Percentiles rank a stretch among this genome's conserved stretches.
Evolutionary conservation across 2,329 filamentous ascomycete species (phyloP).

Genomic region (Myriosclerotinia duriaeana): DNA sequence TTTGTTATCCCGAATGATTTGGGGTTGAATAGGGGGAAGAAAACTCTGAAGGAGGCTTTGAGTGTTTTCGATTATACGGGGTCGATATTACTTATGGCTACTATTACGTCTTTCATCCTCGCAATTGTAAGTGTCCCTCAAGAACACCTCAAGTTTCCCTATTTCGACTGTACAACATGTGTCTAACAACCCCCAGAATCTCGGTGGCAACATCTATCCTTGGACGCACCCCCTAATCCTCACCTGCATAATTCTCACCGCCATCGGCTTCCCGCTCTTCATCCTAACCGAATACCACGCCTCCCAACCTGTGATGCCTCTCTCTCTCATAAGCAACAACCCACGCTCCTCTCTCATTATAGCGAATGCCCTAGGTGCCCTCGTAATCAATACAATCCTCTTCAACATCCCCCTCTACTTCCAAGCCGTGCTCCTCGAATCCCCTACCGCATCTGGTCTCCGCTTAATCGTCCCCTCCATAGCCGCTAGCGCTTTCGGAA

Average conservation of each 20-base stretch:
- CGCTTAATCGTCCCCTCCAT: conserved; percentile 65
- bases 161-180: not conserved
- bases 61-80: conserved; percentile 58
- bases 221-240: conserved; percentile 62
- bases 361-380: conserved; percentile 52
- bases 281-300: conserved; percentile 53
- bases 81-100: conserved; percentile 52
- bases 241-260: conserved; percentile 50
- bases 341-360: conserved; percentile 60
- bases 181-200: conserved; percentile 45
- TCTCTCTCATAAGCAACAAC: conserved; percentile 50
- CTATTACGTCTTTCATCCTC: conserved; percentile 57
- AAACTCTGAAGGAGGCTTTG: conserved; percentile 50
- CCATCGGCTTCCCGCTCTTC: conserved; percentile 51
- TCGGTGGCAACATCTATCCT: conserved; percentile 63
- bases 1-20: conserved; percentile 53
- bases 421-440: conserved; percentile 69
- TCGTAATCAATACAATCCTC: conserved; percentile 55
- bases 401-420: conserved; percentile 73
- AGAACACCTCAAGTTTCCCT: conserved; percentile 20
- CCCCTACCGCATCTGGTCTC: conserved; percentile 69
- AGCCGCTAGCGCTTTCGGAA: conserved; percentile 54
- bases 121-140: conserved; percentile 48
- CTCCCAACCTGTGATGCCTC: conserved; percentile 59
- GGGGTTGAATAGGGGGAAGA: conserved; percentile 50